phyloP scores from a whole-genome alignment of 805 yeast genomes.

The Cyberlindnera meyerae region DNA sequence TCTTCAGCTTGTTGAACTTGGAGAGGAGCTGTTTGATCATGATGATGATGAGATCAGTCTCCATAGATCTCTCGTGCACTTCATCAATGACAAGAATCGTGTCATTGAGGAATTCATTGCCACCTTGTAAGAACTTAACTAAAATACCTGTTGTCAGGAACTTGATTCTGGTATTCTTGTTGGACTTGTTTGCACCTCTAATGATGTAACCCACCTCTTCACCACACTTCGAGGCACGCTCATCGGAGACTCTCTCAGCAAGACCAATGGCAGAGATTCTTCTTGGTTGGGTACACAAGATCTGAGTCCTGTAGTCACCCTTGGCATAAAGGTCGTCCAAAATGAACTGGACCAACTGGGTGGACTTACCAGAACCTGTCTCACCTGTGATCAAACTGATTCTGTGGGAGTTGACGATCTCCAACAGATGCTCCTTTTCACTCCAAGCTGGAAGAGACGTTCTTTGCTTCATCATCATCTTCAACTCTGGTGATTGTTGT shows the following conservation, averaged over 20 bases:
- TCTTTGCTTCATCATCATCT: slow-evolving; percentile 42
- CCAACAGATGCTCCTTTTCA: slow-evolving; percentile 50
- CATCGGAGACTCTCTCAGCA: slow-evolving; percentile 88
- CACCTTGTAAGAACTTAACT: slow-evolving; percentile 71
- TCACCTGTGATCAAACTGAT: slow-evolving; percentile 89
- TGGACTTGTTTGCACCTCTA: slow-evolving; percentile 79
- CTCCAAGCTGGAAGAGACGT: slow-evolving; percentile 79
- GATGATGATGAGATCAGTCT: slow-evolving; percentile 79
- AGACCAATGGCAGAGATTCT: slow-evolving; percentile 93
- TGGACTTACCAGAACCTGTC: slow-evolving; percentile 96
- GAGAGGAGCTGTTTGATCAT: slow-evolving; percentile 59
- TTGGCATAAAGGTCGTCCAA: slow-evolving; percentile 56
- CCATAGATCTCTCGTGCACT: slow-evolving; percentile 94
- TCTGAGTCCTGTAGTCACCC: slow-evolving; percentile 45
- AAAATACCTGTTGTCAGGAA: slow-evolving; percentile 93
- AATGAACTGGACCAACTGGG: slow-evolving; percentile 88
- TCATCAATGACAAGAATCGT: slow-evolving; percentile 82
- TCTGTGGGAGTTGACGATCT: slow-evolving; percentile 50
- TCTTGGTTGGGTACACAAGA: slow-evolving; percentile 92
- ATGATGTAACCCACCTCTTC: slow-evolving; percentile 84
- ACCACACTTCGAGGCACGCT: slow-evolving; percentile 56
- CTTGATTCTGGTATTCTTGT: slow-evolving; percentile 58
- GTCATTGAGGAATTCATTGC: slow-evolving; percentile 39
- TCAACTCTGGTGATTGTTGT: slow-evolving; percentile 30
- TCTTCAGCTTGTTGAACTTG: slow-evolving; percentile 45